Evolutionary conservation across 2,329 filamentous ascomycete genomes (phyloP), one percentile per base, ranked within the genome.

Genomic region (Blastomyces gilchristii): DNA sequence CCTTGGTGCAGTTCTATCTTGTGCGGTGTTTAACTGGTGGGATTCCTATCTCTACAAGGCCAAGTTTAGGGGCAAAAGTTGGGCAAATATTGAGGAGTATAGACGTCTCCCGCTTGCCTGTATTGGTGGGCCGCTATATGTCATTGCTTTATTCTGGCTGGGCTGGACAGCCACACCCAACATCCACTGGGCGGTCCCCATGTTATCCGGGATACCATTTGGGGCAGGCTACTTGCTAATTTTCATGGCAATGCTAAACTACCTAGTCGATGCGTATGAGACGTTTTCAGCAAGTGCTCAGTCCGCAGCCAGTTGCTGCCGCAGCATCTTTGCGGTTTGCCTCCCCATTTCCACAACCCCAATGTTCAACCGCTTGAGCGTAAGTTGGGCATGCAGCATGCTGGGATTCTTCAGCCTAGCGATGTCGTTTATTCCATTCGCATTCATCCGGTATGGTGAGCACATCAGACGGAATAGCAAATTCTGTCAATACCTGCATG

Each of bases 61-160:
- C 1, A 80, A 82, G 67, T 72, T 72, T 7, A 72, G 74, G 14
- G 73, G 79, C 41, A 80, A 79, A 1, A 67, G 77, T 0, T 90
- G 87, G 86, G 77, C 83, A 0, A 74, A 76, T n/a, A 58, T 65
- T 22, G 66, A 67, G 66, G 71, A 73, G 63, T 89, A 85, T 71
- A 81, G 86, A 7, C 83, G 89, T 1, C 79, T 93, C 0, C 89
- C 89, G 0, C 80, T 92, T 2, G 89, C 88, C 8, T 88, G 84
- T 69, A 69, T 90, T 28, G 89, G 87, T 0, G 87, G 88, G 0
- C 88, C 88, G 0, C 75, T 90, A 34, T 66, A 58, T 45, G 87
- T 71, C 47, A 68, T 66, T 28, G 18, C 66, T 11, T 45, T 67
- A 31, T 59, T 67, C 28, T 67, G 56, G 86, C 68, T 74, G 12